Conservation (phyloP, 2,329 filamentous ascomycete species). For the Talaromyces rugulosus region DNA sequence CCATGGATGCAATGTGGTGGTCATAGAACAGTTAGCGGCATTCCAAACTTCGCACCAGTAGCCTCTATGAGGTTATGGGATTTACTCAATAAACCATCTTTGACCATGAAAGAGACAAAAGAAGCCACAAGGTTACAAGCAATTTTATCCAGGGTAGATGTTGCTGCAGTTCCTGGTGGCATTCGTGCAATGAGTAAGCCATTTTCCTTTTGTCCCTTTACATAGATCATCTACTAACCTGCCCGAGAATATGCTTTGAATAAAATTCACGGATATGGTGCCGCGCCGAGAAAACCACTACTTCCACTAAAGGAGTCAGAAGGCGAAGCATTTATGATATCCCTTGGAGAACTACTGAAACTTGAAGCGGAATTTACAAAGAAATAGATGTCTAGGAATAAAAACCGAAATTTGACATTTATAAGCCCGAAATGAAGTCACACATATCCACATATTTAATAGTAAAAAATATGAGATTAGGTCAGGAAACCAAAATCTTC, state of each 20-base stretch:
- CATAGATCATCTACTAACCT: neutral
- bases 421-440: neutral
- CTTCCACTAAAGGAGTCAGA: constrained; percentile 16
- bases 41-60: constrained; percentile 21
- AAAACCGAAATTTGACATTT: neutral
- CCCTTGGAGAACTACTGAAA: constrained; percentile 15
- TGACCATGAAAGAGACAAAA: constrained; percentile 8
- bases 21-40: constrained; percentile 22
- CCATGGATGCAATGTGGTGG: constrained; percentile 23
- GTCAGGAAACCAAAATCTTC: neutral
- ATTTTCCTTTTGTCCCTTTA: neutral
- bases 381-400: neutral
- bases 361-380: constrained; percentile 12
- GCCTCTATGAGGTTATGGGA: constrained; percentile 21
- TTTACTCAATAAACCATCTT: constrained; percentile 15
- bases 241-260: constrained; percentile 19
- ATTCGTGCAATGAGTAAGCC: constrained; percentile 22
- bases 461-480: neutral
- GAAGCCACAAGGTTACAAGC: constrained; percentile 17
- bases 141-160: constrained; percentile 19
- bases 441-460: neutral
- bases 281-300: constrained; percentile 17
- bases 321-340: constrained; percentile 16
- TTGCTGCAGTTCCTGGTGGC: constrained; percentile 19
- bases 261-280: constrained; percentile 18